Conservation (phyloP, 2,329 filamentous ascomycete species). For the Pyrenophora graminea region DNA sequence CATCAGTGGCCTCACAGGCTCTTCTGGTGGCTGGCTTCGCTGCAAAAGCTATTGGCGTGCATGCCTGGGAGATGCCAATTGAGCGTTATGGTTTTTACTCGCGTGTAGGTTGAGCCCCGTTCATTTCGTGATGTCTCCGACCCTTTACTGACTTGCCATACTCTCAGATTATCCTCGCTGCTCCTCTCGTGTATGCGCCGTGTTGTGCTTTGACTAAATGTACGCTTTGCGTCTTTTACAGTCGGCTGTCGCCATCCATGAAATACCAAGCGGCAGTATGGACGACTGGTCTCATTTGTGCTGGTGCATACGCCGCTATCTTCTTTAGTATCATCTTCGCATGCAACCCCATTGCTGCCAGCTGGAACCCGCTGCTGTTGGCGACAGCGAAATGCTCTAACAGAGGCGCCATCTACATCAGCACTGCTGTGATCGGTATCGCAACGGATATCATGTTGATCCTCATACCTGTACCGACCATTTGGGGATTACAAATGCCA, state of each 20-base stretch:
- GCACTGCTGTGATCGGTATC: slow-evolving; percentile 24
- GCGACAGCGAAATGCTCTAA: slow-evolving; percentile 20
- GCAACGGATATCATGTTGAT: slow-evolving; percentile 26
- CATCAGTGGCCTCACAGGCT: slow-evolving; percentile 15
- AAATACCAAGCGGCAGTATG: slow-evolving; percentile 18
- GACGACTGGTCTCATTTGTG: slow-evolving; percentile 20
- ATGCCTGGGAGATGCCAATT: slow-evolving; percentile 29
- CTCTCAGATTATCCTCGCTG: slow-evolving; percentile 19
- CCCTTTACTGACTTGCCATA: not conserved
- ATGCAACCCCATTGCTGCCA: slow-evolving; percentile 26
- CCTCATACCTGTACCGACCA: slow-evolving; percentile 22
- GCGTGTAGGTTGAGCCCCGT: slow-evolving; percentile 5
- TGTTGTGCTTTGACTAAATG: slow-evolving; percentile 23
- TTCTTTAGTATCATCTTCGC: slow-evolving; percentile 31
- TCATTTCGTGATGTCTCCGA: not conserved
- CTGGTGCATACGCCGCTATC: slow-evolving; percentile 24
- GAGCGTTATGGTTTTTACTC: slow-evolving; percentile 20
- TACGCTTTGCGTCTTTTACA: slow-evolving; percentile 26
- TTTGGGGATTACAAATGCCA: slow-evolving; percentile 25
- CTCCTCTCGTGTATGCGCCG: slow-evolving; percentile 19
- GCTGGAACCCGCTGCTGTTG: slow-evolving; percentile 23
- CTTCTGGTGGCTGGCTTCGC: slow-evolving; percentile 13
- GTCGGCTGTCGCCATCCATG: slow-evolving; percentile 14
- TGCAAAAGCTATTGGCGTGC: slow-evolving; percentile 19
- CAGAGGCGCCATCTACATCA: slow-evolving; percentile 27